A percentile compares a stretch with the other conserved stretches of the same genome.
Evolutionary conservation across 345 rosid genomes (phyloP).

Genomic region (Pugionium dolabratum): DNA sequence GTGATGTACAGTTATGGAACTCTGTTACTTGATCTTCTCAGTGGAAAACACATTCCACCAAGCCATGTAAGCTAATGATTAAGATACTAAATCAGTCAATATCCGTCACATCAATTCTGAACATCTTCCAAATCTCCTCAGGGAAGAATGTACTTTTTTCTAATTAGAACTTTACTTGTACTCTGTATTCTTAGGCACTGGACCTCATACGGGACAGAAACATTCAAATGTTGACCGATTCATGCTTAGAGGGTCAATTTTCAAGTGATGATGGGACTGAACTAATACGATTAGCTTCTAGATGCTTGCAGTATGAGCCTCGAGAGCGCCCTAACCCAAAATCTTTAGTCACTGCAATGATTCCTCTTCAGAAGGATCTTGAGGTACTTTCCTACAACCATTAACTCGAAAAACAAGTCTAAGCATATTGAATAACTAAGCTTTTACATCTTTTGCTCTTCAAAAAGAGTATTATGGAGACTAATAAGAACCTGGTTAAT

Average conservation of each 20-base stretch:
- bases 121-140: not conserved
- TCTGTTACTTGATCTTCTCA: slow-evolving; percentile 91
- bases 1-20: slow-evolving; percentile 97
- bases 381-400: slow-evolving; percentile 55
- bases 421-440: not conserved
- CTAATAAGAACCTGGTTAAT: slow-evolving; percentile 27
- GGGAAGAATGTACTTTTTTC: not conserved
- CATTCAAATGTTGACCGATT: slow-evolving; percentile 82
- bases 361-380: slow-evolving; percentile 82
- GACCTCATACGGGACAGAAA: slow-evolving; percentile 92
- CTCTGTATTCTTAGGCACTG: slow-evolving; percentile 61
- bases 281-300: slow-evolving; percentile 83
- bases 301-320: slow-evolving; percentile 93
- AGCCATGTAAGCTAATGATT: slow-evolving; percentile 67
- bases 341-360: slow-evolving; percentile 68
- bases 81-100: not conserved
- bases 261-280: slow-evolving; percentile 83
- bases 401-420: slow-evolving; percentile 5
- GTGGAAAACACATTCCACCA: slow-evolving; percentile 96
- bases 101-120: not conserved
- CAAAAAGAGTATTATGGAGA: not conserved
- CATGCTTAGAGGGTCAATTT: slow-evolving; percentile 93
- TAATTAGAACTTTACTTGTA: not conserved
- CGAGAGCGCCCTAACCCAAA: slow-evolving; percentile 88
- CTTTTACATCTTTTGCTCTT: slow-evolving; percentile 6